Conservation (phyloP, 768 basidiomycete species). For the Suillus plorans region DNA sequence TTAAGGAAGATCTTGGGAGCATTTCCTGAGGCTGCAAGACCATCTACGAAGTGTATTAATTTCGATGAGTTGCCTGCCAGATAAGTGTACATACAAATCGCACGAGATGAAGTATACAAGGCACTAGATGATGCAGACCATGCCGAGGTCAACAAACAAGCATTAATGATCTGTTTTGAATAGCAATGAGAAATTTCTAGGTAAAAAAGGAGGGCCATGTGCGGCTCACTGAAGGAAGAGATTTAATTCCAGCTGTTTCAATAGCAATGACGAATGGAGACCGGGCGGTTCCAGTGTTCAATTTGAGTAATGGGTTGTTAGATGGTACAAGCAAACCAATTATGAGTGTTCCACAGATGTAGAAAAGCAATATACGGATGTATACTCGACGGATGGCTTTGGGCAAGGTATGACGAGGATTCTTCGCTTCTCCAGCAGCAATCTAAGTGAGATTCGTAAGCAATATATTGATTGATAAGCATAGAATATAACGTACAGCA, state of each 20-base stretch:
- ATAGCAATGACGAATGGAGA: constrained; percentile 95
- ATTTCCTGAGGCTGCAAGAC: constrained; percentile 77
- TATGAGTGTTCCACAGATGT: constrained; percentile 62
- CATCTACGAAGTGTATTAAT: constrained; percentile 48
- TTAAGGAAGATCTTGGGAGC: constrained; percentile 78
- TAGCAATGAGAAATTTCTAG: neutral
- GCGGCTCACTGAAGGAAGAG: constrained; percentile 67
- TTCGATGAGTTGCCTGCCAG: neutral
- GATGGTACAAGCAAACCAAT: constrained; percentile 86
- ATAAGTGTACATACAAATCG: constrained; percentile 59
- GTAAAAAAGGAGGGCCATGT: constrained; percentile 16
- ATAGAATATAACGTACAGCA: constrained; percentile 54
- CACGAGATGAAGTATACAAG: constrained; percentile 85
- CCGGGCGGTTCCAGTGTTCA: constrained; percentile 57
- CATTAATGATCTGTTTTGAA: constrained; percentile 65
- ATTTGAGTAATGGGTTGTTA: constrained; percentile 52
- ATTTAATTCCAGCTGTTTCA: constrained; percentile 77
- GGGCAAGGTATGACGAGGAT: constrained; percentile 71
- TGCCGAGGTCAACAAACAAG: constrained; percentile 81
- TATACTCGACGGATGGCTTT: constrained; percentile 59
- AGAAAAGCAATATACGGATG: constrained; percentile 81
- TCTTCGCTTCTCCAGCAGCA: constrained; percentile 89
- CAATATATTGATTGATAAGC: neutral
- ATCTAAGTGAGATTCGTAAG: constrained; percentile 45
- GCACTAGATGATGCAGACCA: constrained; percentile 92